phyloP scores from a whole-genome alignment of 2,329 filamentous ascomycete genomes.

The Alternaria longipes region DNA sequence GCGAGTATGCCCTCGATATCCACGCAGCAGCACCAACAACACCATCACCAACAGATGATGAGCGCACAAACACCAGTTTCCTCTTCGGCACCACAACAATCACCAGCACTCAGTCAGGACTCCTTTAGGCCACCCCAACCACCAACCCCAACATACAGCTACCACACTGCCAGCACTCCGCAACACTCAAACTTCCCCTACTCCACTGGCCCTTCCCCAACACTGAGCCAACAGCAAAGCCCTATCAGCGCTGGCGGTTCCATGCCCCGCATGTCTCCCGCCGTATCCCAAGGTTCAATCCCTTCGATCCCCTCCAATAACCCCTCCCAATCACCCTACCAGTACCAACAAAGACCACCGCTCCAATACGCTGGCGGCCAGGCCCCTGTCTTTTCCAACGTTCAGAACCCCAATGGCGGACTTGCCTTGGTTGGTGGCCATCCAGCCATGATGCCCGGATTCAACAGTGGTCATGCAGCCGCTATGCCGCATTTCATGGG shows the following conservation, averaged over 20 bases:
- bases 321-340: slow-evolving; percentile 55
- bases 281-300: slow-evolving; percentile 54
- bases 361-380: slow-evolving; percentile 58
- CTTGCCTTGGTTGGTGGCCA: slow-evolving; percentile 75
- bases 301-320: slow-evolving; percentile 60
- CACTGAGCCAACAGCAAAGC: slow-evolving; percentile 56
- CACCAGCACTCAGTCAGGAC: slow-evolving; percentile 68
- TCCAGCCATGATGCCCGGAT: slow-evolving; percentile 64
- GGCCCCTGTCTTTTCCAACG: slow-evolving; percentile 78
- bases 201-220: slow-evolving; percentile 59
- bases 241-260: slow-evolving; percentile 58
- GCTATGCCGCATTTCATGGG: slow-evolving; percentile 71
- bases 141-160: slow-evolving; percentile 71
- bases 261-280: slow-evolving; percentile 63
- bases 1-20: slow-evolving; percentile 57
- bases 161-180: slow-evolving; percentile 63
- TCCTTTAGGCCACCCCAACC: slow-evolving; percentile 66
- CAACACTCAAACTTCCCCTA: slow-evolving; percentile 59
- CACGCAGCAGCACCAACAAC: slow-evolving; percentile 45
- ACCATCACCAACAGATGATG: slow-evolving; percentile 57
- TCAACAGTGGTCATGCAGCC: slow-evolving; percentile 68
- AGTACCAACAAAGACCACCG: slow-evolving; percentile 58
- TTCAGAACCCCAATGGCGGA: slow-evolving; percentile 75
- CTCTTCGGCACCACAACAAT: slow-evolving; percentile 52
- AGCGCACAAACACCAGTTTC: slow-evolving; percentile 53